phyloP scores from a whole-genome alignment of 1,284 basidiomycete species.

The Sanghuangporus sanghuang region DNA sequence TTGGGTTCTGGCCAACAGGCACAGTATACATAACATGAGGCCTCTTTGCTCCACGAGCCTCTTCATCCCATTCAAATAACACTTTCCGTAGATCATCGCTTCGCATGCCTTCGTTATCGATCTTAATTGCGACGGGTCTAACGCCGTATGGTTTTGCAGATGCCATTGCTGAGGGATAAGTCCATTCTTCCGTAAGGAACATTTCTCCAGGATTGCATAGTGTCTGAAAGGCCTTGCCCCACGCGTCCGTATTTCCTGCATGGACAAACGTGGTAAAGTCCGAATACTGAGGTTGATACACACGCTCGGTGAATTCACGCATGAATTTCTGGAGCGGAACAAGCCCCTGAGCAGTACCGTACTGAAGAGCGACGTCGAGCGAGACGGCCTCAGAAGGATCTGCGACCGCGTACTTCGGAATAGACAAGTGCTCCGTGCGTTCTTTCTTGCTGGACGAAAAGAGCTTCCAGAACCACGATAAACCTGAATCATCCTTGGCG shows the following conservation, averaged over 20 bases:
- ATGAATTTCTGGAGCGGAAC: conserved; percentile 48
- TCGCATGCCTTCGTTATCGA: conserved; percentile 72
- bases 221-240: conserved; percentile 47
- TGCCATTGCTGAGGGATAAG: conserved; percentile 54
- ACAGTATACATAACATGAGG: conserved; percentile 76
- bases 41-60: conserved; percentile 46
- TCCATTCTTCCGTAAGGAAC: conserved; percentile 68
- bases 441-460: conserved; percentile 39
- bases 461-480: conserved; percentile 66
- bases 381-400: conserved; percentile 45
- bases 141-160: conserved; percentile 43
- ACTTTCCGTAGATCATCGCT: conserved; percentile 55
- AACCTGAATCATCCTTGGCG: conserved; percentile 23
- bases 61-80: conserved; percentile 64
- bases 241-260: conserved; percentile 77
- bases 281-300: conserved; percentile 67
- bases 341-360: conserved; percentile 56
- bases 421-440: conserved; percentile 44
- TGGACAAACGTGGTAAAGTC: conserved; percentile 62
- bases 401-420: conserved; percentile 55
- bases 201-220: conserved; percentile 73
- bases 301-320: conserved; percentile 52
- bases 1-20: conserved; percentile 77
- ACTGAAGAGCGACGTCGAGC: conserved; percentile 68
- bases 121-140: conserved; percentile 52